phyloP scores from a whole-genome alignment of 768 basidiomycete genomes.

The Hydnum rufescens region DNA sequence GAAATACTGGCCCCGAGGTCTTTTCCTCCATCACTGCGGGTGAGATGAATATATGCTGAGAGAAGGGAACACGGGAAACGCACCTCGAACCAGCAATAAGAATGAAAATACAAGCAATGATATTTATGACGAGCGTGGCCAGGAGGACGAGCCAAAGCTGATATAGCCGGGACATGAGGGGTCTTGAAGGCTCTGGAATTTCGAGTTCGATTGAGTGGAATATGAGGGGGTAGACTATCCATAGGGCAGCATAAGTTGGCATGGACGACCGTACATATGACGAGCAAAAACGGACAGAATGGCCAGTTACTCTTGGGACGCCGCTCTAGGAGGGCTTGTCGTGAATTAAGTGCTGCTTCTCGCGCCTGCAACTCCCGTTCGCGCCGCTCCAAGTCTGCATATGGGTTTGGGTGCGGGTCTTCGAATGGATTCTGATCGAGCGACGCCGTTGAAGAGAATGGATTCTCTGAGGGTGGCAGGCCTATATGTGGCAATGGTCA shows the following conservation, averaged over 20 bases:
- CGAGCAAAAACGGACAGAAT: constrained; percentile 42
- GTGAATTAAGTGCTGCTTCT: constrained; percentile 15
- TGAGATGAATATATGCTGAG: background rate
- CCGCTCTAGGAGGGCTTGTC: constrained; percentile 40
- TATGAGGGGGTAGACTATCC: constrained; percentile 74
- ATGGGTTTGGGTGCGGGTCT: constrained; percentile 36
- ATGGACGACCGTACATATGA: background rate
- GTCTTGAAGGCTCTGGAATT: constrained; percentile 63
- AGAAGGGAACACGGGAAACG: background rate
- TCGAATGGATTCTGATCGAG: constrained; percentile 82
- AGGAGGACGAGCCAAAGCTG: constrained; percentile 86
- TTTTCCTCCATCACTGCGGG: constrained; percentile 39
- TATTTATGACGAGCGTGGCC: constrained; percentile 66
- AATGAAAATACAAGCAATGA: constrained; percentile 76
- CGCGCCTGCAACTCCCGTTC: constrained; percentile 67
- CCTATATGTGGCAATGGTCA: constrained; percentile 6
- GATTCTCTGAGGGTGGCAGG: constrained; percentile 30
- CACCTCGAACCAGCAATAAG: constrained; percentile 44
- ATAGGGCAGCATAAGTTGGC: background rate
- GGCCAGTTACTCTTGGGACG: constrained; percentile 91
- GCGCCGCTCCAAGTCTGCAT: constrained; percentile 51
- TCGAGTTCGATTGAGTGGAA: constrained; percentile 85
- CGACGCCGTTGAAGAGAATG: constrained; percentile 68
- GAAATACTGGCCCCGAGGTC: constrained; percentile 70
- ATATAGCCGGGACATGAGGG: constrained; percentile 70